These are phyloP conservation scores for Entomortierella lignicola DNA, from an alignment of 192 early-diverging fungal species.

Conservation along the genomic window DNA sequence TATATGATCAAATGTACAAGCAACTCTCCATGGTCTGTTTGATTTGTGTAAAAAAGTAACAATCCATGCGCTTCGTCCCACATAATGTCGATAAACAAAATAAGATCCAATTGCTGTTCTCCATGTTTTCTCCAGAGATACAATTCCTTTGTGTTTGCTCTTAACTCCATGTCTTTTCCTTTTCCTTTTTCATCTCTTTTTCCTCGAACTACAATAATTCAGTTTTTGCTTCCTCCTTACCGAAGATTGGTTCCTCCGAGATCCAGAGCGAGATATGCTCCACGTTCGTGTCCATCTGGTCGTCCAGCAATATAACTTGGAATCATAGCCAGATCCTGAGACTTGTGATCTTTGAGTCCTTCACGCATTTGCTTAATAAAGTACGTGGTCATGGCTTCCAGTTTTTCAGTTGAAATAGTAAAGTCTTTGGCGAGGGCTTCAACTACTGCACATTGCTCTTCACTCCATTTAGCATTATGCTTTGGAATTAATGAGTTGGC, in stretches of 20 bases:
- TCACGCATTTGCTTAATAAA: constrained; percentile 62
- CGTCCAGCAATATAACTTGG: constrained; percentile 86
- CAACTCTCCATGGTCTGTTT: no score
- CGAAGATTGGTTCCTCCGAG: constrained; percentile 97
- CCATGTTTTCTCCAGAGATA: no score
- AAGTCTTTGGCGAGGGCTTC: constrained; percentile 42
- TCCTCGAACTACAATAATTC: not conserved
- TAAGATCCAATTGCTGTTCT: no score
- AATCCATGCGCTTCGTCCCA: no score
- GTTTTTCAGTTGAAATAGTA: constrained; percentile 58
- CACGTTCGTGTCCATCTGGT: constrained; percentile 88
- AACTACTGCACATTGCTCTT: constrained; percentile 13
- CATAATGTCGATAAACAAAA: no score
- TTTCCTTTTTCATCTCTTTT: no score
- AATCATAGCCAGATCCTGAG: constrained; percentile 77
- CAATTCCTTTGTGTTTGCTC: no score
- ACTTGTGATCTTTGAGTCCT: constrained; percentile 52
- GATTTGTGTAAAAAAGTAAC: no score
- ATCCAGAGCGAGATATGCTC: constrained; percentile 92
- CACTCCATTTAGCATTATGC: constrained; percentile 30
- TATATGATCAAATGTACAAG: no score
- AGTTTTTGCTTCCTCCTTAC: constrained; percentile 7
- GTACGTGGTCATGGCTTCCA: constrained; percentile 58
- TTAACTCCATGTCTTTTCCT: no score
- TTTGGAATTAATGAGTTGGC: constrained; percentile 21